These are phyloP conservation scores for Euphorbia corollata DNA, from an alignment of 441 rosid species.

Conservation along the genomic window DNA sequence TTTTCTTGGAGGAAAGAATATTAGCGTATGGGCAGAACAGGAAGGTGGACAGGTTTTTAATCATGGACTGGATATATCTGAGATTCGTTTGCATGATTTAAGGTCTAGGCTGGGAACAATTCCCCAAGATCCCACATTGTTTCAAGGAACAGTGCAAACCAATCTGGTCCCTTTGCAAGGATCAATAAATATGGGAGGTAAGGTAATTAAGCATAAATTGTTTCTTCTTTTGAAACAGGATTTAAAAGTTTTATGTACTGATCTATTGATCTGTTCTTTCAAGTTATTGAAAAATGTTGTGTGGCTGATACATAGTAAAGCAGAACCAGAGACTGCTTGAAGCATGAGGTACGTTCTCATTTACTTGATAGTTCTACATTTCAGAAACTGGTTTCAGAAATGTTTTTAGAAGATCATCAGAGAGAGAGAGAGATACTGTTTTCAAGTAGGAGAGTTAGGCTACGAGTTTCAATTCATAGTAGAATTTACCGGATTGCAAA, in stretches of 20 bases:
- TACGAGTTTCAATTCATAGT: no score
- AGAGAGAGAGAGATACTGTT: conserved; percentile 17
- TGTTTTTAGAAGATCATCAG: conserved; percentile 45
- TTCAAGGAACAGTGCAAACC: conserved; percentile 53
- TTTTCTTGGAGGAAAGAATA: conserved; percentile 50
- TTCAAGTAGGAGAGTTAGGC: conserved; percentile 1
- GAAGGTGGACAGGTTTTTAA: conserved; percentile 55
- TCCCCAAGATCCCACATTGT: conserved; percentile 63
- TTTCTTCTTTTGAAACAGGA: neutral
- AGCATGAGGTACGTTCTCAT: conserved; percentile 40
- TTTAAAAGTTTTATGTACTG: no score
- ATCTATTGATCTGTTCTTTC: conserved; percentile 7
- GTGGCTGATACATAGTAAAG: conserved; percentile 42
- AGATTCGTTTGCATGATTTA: conserved; percentile 54
- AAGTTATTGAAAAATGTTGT: conserved; percentile 52
- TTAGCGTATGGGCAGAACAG: conserved; percentile 68
- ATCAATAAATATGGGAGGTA: conserved; percentile 65
- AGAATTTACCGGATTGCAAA: no score
- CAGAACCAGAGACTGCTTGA: conserved; percentile 54
- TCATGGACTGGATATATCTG: conserved; percentile 48
- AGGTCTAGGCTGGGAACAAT: conserved; percentile 55
- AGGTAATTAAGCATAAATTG: conserved; percentile 3
- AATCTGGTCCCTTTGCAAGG: conserved; percentile 56
- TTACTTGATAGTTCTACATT: conserved; percentile 30
- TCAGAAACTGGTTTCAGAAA: conserved; percentile 41